Evolutionary conservation across 1,284 basidiomycete species (phyloP).

Genomic region (Taiwanofungus camphoratus): DNA sequence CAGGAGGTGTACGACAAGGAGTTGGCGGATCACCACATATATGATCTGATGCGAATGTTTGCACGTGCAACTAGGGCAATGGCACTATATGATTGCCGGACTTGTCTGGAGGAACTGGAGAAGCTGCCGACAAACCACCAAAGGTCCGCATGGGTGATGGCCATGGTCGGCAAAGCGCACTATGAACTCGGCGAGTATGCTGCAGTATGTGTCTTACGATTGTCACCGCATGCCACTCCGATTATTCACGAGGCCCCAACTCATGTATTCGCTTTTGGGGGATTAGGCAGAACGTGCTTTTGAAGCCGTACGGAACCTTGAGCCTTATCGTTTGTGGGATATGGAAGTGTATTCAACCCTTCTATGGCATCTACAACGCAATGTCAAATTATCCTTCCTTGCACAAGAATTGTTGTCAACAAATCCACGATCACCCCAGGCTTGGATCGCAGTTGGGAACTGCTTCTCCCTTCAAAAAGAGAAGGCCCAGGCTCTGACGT

Average conservation of each 20-base stretch:
- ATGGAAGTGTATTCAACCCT: conserved; percentile 95
- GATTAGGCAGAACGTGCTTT: conserved; percentile 82
- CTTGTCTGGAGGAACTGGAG: conserved; percentile 72
- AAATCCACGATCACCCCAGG: conserved; percentile 74
- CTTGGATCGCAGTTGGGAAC: conserved; percentile 95
- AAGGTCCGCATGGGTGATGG: conserved; percentile 69
- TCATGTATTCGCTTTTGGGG: conserved; percentile 11
- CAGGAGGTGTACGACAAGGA: conserved; percentile 68
- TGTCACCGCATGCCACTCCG: conserved; percentile 1
- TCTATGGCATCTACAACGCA: conserved; percentile 85
- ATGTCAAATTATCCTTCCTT: conserved; percentile 79
- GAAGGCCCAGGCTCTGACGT: conserved; percentile 83
- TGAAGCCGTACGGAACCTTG: conserved; percentile 67
- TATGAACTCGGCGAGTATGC: conserved; percentile 86
- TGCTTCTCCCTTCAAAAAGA: conserved; percentile 90
- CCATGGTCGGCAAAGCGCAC: conserved; percentile 78
- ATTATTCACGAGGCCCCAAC: conserved; percentile 9
- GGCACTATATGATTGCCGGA: conserved; percentile 69
- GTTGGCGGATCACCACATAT: conserved; percentile 77
- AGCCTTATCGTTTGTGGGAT: conserved; percentile 82
- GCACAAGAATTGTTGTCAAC: conserved; percentile 86
- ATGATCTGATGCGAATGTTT: conserved; percentile 76
- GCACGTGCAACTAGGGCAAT: conserved; percentile 72
- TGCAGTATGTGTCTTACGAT: conserved; percentile 52
- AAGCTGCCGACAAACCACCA: conserved; percentile 73